Evolutionary conservation across 2,329 filamentous ascomycete species (phyloP).

Genomic region (Fusarium piperis): DNA sequence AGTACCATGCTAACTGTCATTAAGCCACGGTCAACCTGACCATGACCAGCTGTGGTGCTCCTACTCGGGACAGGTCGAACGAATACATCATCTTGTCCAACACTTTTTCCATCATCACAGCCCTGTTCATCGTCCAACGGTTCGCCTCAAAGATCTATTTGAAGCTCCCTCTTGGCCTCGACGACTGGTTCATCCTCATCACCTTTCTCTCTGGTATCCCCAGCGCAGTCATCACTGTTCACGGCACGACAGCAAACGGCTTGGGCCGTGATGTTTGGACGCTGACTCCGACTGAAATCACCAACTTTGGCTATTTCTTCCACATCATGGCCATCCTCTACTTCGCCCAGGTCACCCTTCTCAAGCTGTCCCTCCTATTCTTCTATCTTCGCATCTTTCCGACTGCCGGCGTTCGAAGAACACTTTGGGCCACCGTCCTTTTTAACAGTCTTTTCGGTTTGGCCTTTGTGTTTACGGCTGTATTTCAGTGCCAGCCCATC

Average conservation of each 20-base stretch:
- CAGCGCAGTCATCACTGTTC: slow-evolving; percentile 43
- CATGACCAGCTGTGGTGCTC: slow-evolving; percentile 41
- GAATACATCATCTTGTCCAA: slow-evolving; percentile 24
- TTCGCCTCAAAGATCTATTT: slow-evolving; percentile 49
- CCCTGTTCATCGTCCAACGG: slow-evolving; percentile 54
- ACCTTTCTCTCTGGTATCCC: slow-evolving; percentile 44
- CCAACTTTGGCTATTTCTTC: slow-evolving; percentile 54
- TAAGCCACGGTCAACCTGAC: slow-evolving; percentile 43
- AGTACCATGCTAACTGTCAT: background rate
- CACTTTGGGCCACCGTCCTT: slow-evolving; percentile 55
- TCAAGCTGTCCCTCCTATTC: slow-evolving; percentile 62
- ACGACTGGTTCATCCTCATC: slow-evolving; percentile 50
- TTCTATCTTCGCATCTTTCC: slow-evolving; percentile 68
- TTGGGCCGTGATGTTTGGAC: slow-evolving; percentile 64
- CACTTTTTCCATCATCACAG: slow-evolving; percentile 47
- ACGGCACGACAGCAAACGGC: slow-evolving; percentile 51
- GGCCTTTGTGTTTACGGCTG: slow-evolving; percentile 53
- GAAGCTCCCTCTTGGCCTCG: slow-evolving; percentile 49
- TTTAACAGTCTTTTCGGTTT: slow-evolving; percentile 53
- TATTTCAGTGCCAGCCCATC: slow-evolving; percentile 64
- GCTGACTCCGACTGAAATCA: slow-evolving; percentile 52
- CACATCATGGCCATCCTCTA: slow-evolving; percentile 57
- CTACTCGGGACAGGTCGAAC: slow-evolving; percentile 44
- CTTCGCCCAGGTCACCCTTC: slow-evolving; percentile 55
- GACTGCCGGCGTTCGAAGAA: slow-evolving; percentile 45